Base-by-base conservation (phyloP, 805 yeast species). In the Grigorovia transvaalensis region DNA sequence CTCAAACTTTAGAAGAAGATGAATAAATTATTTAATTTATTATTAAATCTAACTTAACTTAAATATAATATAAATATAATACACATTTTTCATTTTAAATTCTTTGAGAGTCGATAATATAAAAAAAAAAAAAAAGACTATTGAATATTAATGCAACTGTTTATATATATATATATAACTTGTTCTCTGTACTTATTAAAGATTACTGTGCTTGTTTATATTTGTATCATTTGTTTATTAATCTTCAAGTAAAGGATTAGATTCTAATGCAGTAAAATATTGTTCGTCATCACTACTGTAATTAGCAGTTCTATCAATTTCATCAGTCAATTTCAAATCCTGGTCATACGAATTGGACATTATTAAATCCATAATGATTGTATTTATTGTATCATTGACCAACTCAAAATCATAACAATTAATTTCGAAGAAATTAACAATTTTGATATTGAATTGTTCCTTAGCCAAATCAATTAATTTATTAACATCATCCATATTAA, bases 1-100 rank as follows among this genome's bases (percentile, higher is more conserved):
- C 96, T 75, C 96, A 89, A 81, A 88, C 96, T 74, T 82, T 87
- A 76, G 96, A 89, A 80, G 83, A 82, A 73, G 93, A 86, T 71
- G 95, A 86, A 72, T 67, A 65, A 64, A 57, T 61, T 50, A 51
- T 47, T 56, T 54, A 53, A 55, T 56, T 51, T 9, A 13, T 18
- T 33, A 35, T 27, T 15, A 50, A 51, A 54, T 47, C 45, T 43
- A 48, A 50, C 46, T 47, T 44, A 48, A 27, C 47, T 27, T 45
- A 27, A 45, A 45, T 27, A 45, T 27, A 17, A 27, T 45, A 23
- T 27, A 23, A 17, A 23, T 45, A 30, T 48, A 53, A 47, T 48
- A 48, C 38, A 35, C 45, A n/a, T 48, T 33, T 33, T 44, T 43
- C 45, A 30, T 35, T 33, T 48, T 42, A 29, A 48, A 48, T 44